phyloP scores from a whole-genome alignment of 2,329 filamentous ascomycete species.

The Colletotrichum caudatum region DNA sequence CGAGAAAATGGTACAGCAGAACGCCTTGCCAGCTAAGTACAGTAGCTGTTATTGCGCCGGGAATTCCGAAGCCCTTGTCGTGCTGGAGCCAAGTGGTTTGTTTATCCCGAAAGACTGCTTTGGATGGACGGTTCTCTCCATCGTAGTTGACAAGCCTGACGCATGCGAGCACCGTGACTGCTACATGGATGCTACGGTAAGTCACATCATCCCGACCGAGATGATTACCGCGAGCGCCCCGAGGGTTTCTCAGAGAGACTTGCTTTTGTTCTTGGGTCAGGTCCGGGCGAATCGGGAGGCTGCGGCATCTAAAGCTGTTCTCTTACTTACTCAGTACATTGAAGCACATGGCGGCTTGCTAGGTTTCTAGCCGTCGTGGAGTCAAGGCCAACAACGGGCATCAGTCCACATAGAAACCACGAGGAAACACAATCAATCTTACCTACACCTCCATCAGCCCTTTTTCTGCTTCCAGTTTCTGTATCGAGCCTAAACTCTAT shows the following conservation, averaged over 20 bases:
- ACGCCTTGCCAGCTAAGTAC: neutral
- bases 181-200: neutral
- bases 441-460: slow-evolving; percentile 14
- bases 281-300: slow-evolving; percentile 21
- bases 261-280: neutral
- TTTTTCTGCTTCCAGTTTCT: slow-evolving; percentile 7
- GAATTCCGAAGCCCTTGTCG: too few species aligned
- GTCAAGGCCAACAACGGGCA: neutral
- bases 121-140: neutral
- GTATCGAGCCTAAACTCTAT: slow-evolving; percentile 2
- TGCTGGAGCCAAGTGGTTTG: neutral
- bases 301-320: neutral
- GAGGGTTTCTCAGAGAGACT: neutral
- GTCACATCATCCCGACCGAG: neutral
- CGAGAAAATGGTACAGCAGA: neutral
- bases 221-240: neutral
- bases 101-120: neutral
- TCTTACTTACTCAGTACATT: neutral
- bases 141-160: neutral
- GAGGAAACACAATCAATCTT: slow-evolving; percentile 13
- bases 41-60: neutral
- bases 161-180: neutral
- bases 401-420: slow-evolving; percentile 16
- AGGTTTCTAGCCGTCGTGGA: neutral
- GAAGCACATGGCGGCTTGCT: neutral